Evolutionary conservation across 768 basidiomycete genomes (phyloP), one percentile per base, ranked within the genome.

Genomic region (Russula sp.): DNA sequence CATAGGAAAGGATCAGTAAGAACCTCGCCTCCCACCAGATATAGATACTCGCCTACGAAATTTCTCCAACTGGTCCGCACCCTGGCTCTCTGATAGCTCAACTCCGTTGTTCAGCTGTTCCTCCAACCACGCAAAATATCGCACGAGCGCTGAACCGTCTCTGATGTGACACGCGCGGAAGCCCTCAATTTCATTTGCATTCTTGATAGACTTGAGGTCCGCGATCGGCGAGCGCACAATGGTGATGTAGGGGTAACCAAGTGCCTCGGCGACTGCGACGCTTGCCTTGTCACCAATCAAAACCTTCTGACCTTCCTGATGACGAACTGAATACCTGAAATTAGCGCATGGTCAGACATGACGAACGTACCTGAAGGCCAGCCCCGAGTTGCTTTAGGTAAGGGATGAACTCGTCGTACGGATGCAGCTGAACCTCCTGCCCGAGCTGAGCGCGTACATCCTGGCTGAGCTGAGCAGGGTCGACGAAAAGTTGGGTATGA

Each of bases 41-140:
- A 28, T 20, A 28, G 49, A 36, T 1, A 80, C 90, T 71, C 70
- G 92, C 93, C 85, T 84, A 76, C 96, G 79, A 70, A 83, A 97
- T 69, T 84, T 76, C 76, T 94, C 89, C 56, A 99, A 79, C 69
- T 86, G 78, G 69, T 85, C 83, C 1, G 94, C 88, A 14, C 83
- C 96, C 64, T 93, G 82, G 67, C 86, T 86, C 73, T 99, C 96
- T 48, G 81, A 87, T 63, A 95, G 64, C 63, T 78, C 80, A 20
- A 77, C 78, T 0, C 86, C 90, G 8, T 80, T 76, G 3, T 81
- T 74, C 20, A 98, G 78, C 67, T 88, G 83, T 66, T 94, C 89
- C 74, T 98, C 94, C 1, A 99, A 79, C 97, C 96, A 99, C 0
- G 93, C 81, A 69, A 98, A 98, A 76, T 98, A 99, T 16, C 88